Conservation (phyloP, 805 yeast species). For the Naumovozyma castellii region DNA sequence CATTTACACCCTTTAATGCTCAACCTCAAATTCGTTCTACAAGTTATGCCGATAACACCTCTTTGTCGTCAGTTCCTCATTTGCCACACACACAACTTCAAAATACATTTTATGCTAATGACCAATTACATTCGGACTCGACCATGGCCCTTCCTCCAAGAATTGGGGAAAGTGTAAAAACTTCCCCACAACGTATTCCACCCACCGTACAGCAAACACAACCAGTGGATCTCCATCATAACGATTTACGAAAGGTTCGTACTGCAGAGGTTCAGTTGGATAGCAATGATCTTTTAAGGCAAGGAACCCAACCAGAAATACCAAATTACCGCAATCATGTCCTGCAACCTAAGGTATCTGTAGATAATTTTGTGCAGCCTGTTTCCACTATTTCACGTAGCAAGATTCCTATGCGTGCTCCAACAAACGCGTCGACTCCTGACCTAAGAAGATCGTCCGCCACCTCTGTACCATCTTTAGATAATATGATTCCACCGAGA, state of each 20-base stretch:
- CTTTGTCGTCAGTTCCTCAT: not conserved
- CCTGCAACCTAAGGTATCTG: not conserved
- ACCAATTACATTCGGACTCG: not conserved
- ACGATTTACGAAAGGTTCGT: not conserved
- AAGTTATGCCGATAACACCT: conserved; percentile 1
- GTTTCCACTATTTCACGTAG: not conserved
- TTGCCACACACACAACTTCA: not conserved
- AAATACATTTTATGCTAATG: not conserved
- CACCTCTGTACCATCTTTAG: conserved; percentile 4
- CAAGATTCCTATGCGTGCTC: not conserved
- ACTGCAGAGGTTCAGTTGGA: not conserved
- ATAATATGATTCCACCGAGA: conserved; percentile 22
- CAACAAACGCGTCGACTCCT: conserved; percentile 6
- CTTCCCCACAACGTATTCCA: conserved; percentile 11
- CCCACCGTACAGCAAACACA: not conserved
- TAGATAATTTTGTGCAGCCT: not conserved
- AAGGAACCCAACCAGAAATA: not conserved
- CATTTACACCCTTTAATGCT: conserved; percentile 17
- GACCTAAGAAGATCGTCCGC: conserved; percentile 11
- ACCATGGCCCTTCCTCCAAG: conserved; percentile 4
- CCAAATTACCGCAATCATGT: not conserved
- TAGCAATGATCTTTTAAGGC: not conserved
- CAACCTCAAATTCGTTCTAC: conserved; percentile 3
- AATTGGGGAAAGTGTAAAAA: conserved; percentile 9
- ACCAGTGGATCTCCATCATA: not conserved